Percentiles rank a stretch among this genome's conserved stretches.
These are phyloP conservation scores for Pestalotiopsis sp. DNA, from an alignment of 2,329 filamentous ascomycete species.

Conservation along the genomic window DNA sequence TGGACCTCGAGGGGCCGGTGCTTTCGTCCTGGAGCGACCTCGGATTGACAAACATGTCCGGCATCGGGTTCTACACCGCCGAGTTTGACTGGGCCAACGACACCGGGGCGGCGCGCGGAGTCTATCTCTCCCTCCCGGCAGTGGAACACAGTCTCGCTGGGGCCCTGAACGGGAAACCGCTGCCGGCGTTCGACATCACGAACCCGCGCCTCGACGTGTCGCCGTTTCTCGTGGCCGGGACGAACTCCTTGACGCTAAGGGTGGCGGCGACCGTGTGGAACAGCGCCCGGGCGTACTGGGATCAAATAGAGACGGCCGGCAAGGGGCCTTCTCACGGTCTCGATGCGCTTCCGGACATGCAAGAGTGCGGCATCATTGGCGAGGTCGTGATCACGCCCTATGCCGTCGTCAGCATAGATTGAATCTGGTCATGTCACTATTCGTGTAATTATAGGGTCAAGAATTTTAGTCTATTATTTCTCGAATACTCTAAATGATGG, in stretches of 20 bases:
- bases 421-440: background rate
- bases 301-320: background rate
- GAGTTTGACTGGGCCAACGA: background rate
- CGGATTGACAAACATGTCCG: background rate
- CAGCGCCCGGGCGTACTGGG: background rate
- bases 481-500: background rate
- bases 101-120: background rate
- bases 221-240: background rate
- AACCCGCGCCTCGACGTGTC: background rate
- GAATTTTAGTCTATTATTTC: no score
- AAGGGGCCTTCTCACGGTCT: background rate
- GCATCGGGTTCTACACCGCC: background rate
- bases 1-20: background rate
- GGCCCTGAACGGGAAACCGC: background rate
- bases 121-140: background rate
- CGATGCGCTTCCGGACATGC: background rate
- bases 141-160: background rate
- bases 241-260: background rate
- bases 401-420: background rate
- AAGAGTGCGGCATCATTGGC: background rate
- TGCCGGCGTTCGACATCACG: background rate
- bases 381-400: background rate
- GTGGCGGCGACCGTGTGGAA: background rate
- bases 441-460: background rate
- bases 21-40: background rate